These are phyloP conservation scores for Lanmaoa pseudosensibilis DNA, from an alignment of 768 basidiomycete species.

Conservation along the genomic window DNA sequence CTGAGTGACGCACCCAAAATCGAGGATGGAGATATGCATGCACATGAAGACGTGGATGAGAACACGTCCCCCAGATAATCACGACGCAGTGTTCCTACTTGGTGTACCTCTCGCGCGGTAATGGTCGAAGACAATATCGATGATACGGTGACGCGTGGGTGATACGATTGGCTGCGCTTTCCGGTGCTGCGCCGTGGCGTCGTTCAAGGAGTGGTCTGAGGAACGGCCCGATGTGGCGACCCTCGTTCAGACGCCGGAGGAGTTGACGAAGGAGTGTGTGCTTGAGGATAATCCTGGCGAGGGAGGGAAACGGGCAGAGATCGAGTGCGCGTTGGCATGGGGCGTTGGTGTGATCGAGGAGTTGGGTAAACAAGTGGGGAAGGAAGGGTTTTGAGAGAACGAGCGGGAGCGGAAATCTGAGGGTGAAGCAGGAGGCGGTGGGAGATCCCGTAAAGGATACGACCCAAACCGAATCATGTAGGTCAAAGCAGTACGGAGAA, in stretches of 20 bases:
- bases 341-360: too few relatives aligned
- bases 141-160: slow-evolving; percentile 11
- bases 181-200: slow-evolving; percentile 1
- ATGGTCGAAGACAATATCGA: slow-evolving; percentile 37
- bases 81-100: slow-evolving; percentile 7
- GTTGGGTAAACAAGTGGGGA: too few relatives aligned
- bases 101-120: slow-evolving; percentile 41
- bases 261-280: slow-evolving; percentile 37
- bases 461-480: too few relatives aligned
- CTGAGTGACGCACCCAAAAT: background rate
- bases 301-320: too few relatives aligned
- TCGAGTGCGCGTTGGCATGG: too few relatives aligned
- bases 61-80: background rate
- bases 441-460: too few relatives aligned
- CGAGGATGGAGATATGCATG: background rate
- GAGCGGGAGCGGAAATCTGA: too few relatives aligned
- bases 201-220: slow-evolving; percentile 8
- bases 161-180: slow-evolving; percentile 13
- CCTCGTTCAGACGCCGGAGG: slow-evolving; percentile 41
- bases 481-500: too few relatives aligned
- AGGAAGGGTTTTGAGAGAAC: too few relatives aligned
- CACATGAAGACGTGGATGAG: too few relatives aligned
- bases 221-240: slow-evolving; percentile 43
- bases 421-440: too few relatives aligned
- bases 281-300: too few relatives aligned